Conservation (phyloP, 345 rosid species). For the Salix arbutifolia region DNA sequence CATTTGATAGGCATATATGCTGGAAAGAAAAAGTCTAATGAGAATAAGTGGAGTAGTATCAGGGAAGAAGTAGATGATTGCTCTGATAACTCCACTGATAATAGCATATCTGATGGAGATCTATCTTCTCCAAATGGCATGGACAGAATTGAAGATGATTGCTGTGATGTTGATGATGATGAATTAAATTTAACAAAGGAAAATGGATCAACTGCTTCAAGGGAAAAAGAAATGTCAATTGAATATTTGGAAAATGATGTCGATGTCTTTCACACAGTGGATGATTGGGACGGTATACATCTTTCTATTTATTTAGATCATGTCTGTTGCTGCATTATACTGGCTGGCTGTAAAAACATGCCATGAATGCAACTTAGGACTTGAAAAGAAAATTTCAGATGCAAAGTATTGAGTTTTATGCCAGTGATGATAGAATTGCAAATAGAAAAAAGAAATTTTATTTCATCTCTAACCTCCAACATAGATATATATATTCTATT, state of each 20-base stretch:
- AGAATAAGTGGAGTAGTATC: slow-evolving; percentile 22
- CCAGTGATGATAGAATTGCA: neutral
- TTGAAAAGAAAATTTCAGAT: neutral
- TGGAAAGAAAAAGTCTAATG: slow-evolving; percentile 33
- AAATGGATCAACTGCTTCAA: slow-evolving; percentile 29
- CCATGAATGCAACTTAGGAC: neutral
- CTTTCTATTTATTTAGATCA: slow-evolving; percentile 17
- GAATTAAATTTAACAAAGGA: slow-evolving; percentile 32
- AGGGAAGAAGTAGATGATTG: slow-evolving; percentile 29
- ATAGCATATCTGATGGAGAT: slow-evolving; percentile 26
- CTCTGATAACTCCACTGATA: slow-evolving; percentile 22
- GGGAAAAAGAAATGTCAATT: slow-evolving; percentile 46
- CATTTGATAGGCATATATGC: slow-evolving; percentile 48
- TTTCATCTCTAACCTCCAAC: neutral
- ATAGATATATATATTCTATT: neutral
- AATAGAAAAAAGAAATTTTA: neutral
- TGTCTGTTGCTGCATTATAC: neutral
- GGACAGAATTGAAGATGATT: slow-evolving; percentile 16
- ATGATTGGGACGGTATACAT: slow-evolving; percentile 85
- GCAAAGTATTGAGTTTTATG: neutral
- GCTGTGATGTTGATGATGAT: slow-evolving; percentile 22
- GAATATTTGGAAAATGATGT: slow-evolving; percentile 75
- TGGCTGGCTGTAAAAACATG: neutral
- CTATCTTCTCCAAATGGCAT: slow-evolving; percentile 9
- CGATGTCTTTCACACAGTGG: slow-evolving; percentile 53